phyloP scores from a whole-genome alignment of 2,329 filamentous ascomycete genomes.

The Botrytis fragariae region DNA sequence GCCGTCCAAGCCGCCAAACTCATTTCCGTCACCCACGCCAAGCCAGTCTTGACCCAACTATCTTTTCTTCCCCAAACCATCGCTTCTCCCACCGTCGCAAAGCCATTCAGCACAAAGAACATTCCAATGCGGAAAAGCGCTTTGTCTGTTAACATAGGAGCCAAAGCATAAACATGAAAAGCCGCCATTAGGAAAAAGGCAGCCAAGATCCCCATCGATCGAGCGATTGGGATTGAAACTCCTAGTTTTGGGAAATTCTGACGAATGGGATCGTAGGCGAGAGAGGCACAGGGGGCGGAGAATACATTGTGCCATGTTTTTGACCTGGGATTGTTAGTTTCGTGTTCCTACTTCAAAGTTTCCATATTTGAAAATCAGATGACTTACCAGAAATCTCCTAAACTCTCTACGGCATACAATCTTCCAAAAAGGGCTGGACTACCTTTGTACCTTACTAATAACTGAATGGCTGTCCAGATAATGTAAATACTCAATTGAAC shows the following conservation, averaged over 20 bases:
- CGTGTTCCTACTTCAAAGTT: not conserved
- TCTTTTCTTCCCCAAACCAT: slow-evolving; percentile 40
- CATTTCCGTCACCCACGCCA: slow-evolving; percentile 41
- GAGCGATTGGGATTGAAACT: slow-evolving; percentile 37
- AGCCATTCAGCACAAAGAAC: slow-evolving; percentile 44
- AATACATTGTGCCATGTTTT: slow-evolving; percentile 46
- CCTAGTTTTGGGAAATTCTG: slow-evolving; percentile 37
- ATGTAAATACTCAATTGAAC: slow-evolving; percentile 43
- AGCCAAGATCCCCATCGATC: slow-evolving; percentile 40
- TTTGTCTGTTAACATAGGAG: slow-evolving; percentile 38
- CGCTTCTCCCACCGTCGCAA: slow-evolving; percentile 39
- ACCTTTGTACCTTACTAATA: slow-evolving; percentile 41
- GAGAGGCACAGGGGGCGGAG: slow-evolving; percentile 41
- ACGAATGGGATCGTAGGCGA: slow-evolving; percentile 42
- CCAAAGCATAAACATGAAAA: slow-evolving; percentile 43
- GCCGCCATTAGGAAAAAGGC: slow-evolving; percentile 42
- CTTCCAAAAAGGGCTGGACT: slow-evolving; percentile 43
- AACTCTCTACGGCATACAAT: slow-evolving; percentile 40
- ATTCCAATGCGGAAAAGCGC: slow-evolving; percentile 39
- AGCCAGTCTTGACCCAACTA: slow-evolving; percentile 36
- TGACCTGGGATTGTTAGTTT: slow-evolving; percentile 29
- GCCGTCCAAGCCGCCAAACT: slow-evolving; percentile 40
- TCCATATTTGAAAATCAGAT: not conserved
- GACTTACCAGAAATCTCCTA: slow-evolving; percentile 42
- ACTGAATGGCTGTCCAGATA: slow-evolving; percentile 42